Conservation (phyloP, 176 grass and related monocot species). For the Ananas comosus region DNA sequence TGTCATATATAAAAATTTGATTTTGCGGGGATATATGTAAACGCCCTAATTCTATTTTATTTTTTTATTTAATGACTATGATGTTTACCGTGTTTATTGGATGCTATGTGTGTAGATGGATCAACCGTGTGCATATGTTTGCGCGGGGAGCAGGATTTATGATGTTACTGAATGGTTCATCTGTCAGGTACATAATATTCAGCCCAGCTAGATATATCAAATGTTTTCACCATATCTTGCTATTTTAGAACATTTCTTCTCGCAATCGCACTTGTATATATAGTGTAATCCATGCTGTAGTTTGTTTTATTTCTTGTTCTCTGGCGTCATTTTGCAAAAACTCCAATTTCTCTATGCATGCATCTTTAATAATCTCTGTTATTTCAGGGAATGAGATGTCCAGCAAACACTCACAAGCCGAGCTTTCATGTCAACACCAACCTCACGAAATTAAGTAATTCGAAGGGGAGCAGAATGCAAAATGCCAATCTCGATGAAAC, state of each 20-base stretch:
- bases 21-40: no score
- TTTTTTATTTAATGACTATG: no score
- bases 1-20: no score
- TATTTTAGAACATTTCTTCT: no score
- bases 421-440: slow-evolving; percentile 89
- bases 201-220: no score
- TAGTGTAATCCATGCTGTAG: no score
- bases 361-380: not conserved
- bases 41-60: no score
- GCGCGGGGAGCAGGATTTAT: slow-evolving; percentile 83
- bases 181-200: slow-evolving; percentile 41
- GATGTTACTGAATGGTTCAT: slow-evolving; percentile 95
- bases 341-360: not conserved
- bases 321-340: no score
- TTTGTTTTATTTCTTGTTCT: no score
- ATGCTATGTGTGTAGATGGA: slow-evolving; percentile 52
- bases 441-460: slow-evolving; percentile 52
- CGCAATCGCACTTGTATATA: no score
- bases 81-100: slow-evolving; percentile 15
- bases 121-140: slow-evolving; percentile 68
- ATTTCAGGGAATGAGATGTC: slow-evolving; percentile 79
- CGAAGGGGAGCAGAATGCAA: slow-evolving; percentile 41
- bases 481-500: slow-evolving; percentile 44
- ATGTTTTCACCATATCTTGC: no score
- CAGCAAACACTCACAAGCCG: slow-evolving; percentile 78